These are phyloP conservation scores for Chaetomium strumarium DNA, from an alignment of 2,329 filamentous ascomycete genomes.

Conservation along the genomic window DNA sequence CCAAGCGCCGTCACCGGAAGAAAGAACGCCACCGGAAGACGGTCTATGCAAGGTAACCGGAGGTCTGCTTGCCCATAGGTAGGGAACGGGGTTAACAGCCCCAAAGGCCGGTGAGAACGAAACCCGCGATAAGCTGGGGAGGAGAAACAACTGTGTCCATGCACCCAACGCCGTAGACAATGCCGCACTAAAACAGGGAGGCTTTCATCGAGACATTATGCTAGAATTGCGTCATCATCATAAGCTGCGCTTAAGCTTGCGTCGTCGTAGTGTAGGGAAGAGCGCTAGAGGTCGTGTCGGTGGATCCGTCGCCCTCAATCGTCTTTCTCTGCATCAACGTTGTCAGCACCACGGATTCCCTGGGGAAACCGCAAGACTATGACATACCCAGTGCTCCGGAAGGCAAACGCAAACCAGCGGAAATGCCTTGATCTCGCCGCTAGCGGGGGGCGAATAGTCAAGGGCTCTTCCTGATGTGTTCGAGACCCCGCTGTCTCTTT, in stretches of 20 bases:
- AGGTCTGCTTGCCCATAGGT: not conserved
- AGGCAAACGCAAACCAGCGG: constrained; percentile 93
- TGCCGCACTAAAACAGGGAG: constrained; percentile 24
- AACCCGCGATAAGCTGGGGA: constrained; percentile 17
- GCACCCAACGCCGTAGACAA: constrained; percentile 28
- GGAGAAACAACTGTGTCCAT: constrained; percentile 20
- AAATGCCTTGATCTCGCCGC: constrained; percentile 94
- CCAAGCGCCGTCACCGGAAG: too few relatives aligned
- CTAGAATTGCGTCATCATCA: constrained; percentile 24
- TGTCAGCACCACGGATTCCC: too few relatives aligned
- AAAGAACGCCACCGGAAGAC: too few relatives aligned
- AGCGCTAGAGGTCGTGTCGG: constrained; percentile 52
- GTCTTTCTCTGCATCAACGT: constrained; percentile 61
- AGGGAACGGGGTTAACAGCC: not conserved
- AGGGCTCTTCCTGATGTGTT: constrained; percentile 61
- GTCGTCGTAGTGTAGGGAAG: constrained; percentile 27
- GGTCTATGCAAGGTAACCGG: not conserved
- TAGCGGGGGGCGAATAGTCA: constrained; percentile 55
- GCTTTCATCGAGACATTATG: constrained; percentile 30
- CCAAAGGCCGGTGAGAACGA: constrained; percentile 14
- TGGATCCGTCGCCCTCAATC: constrained; percentile 79
- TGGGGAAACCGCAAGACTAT: too few relatives aligned
- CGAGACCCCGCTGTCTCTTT: constrained; percentile 90
- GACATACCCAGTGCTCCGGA: constrained; percentile 68
- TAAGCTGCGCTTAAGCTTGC: constrained; percentile 22